phyloP scores from a whole-genome alignment of 768 basidiomycete genomes.

The Pulveroboletus sp. region DNA sequence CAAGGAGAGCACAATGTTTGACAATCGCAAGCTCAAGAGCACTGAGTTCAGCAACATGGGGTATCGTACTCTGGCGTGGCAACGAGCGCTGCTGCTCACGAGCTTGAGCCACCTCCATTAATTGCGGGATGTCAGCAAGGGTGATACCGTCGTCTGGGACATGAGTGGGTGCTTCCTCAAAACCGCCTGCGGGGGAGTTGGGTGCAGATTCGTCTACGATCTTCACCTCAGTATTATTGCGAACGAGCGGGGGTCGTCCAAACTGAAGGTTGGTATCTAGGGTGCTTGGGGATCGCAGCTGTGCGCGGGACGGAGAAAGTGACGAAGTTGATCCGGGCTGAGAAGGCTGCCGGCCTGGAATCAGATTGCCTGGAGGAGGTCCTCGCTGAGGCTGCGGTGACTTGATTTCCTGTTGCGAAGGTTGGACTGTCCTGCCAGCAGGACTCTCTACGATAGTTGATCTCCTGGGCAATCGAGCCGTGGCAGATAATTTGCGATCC shows the following conservation, averaged over 20 bases:
- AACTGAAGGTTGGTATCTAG: constrained; percentile 35
- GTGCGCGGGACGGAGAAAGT: constrained; percentile 35
- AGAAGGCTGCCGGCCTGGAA: constrained; percentile 35
- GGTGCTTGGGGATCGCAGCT: constrained; percentile 38
- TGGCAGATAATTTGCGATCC: constrained; percentile 93
- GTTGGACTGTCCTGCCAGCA: constrained; percentile 79
- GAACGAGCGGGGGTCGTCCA: constrained; percentile 65
- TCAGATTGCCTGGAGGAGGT: constrained; percentile 33
- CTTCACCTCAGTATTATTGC: constrained; percentile 83
- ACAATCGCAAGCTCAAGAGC: constrained; percentile 86
- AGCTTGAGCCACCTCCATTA: constrained; percentile 90
- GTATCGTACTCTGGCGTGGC: constrained; percentile 72
- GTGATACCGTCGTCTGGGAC: constrained; percentile 81
- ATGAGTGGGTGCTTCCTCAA: constrained; percentile 38
- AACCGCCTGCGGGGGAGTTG: constrained; percentile 61
- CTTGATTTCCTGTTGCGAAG: constrained; percentile 44
- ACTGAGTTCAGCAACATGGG: constrained; percentile 81
- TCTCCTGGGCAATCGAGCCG: constrained; percentile 86
- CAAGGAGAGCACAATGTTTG: constrained; percentile 86
- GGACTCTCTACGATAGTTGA: constrained; percentile 97
- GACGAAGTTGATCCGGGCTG: constrained; percentile 30
- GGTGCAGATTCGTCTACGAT: constrained; percentile 83
- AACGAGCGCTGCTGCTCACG: constrained; percentile 84
- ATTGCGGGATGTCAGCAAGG: constrained; percentile 89
- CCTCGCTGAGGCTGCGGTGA: constrained; percentile 40